These are phyloP conservation scores for Bidens hawaiensis DNA, from an alignment of 140 eudicot genomes.

Conservation along the genomic window DNA sequence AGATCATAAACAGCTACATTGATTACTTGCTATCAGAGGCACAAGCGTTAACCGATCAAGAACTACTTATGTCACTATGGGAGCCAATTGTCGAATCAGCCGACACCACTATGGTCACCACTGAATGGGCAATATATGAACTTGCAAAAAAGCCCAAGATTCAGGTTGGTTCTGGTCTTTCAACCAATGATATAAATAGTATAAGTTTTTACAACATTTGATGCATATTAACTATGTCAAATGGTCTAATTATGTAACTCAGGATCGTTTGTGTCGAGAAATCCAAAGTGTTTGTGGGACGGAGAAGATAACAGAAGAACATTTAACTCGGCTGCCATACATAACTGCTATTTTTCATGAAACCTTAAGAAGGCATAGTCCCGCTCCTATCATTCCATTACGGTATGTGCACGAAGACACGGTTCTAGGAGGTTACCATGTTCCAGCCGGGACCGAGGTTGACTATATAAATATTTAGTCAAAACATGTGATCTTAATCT, in stretches of 20 bases:
- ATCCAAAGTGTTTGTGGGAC: constrained; percentile 59
- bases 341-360: constrained; percentile 68
- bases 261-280: constrained; percentile 52
- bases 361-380: constrained; percentile 66
- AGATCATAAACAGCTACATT: constrained; percentile 50
- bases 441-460: constrained; percentile 79
- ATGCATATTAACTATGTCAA: background rate
- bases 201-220: constrained; percentile 7
- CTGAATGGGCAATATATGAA: constrained; percentile 90
- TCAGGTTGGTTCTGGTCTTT: constrained; percentile 43
- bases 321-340: constrained; percentile 52
- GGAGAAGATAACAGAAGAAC: constrained; percentile 52
- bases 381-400: constrained; percentile 64
- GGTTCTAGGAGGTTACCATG: constrained; percentile 61
- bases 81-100: constrained; percentile 76
- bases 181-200: no score
- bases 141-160: constrained; percentile 60
- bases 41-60: constrained; percentile 46
- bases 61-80: constrained; percentile 64
- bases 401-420: constrained; percentile 71
- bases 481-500: background rate
- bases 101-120: constrained; percentile 66
- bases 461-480: background rate
- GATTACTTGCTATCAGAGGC: constrained; percentile 61
- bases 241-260: background rate